These are phyloP conservation scores for Lactarius sp. DNA, from an alignment of 768 basidiomycete species.

Conservation along the genomic window DNA sequence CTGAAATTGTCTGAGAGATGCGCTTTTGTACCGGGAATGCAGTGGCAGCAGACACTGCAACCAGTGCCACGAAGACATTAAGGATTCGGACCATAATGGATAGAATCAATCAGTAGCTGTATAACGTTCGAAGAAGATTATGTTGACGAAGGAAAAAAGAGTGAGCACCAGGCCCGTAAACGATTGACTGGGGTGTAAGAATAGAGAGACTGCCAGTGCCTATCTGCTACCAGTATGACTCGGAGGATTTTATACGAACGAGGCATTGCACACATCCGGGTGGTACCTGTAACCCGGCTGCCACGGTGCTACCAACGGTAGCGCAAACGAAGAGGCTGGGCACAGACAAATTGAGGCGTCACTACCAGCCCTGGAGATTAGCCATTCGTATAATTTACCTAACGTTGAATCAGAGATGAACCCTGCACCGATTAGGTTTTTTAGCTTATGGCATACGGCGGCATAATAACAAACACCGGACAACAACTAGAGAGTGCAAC, in stretches of 20 bases:
- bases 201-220: not conserved
- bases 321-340: too few relatives aligned
- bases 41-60: not conserved
- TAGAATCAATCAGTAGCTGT: not conserved
- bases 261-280: not conserved
- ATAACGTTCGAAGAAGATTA: not conserved
- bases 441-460: too few relatives aligned
- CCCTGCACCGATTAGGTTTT: too few relatives aligned
- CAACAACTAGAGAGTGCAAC: too few relatives aligned
- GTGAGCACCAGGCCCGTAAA: conserved; percentile 18
- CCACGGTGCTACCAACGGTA: too few relatives aligned
- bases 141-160: not conserved
- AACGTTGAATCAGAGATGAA: too few relatives aligned
- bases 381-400: too few relatives aligned
- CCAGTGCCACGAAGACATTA: conserved; percentile 4
- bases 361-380: too few relatives aligned
- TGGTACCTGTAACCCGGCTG: too few relatives aligned
- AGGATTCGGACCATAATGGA: conserved; percentile 11
- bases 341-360: not conserved
- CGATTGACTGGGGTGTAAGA: not conserved
- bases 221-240: too few relatives aligned
- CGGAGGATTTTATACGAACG: not conserved
- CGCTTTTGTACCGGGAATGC: conserved; percentile 39
- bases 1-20: conserved; percentile 45
- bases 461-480: too few relatives aligned